A percentile compares a stretch with the other conserved stretches of the same genome.
Evolutionary conservation across 306 rosid species (phyloP).

Genomic region (Dryas drummondii): DNA sequence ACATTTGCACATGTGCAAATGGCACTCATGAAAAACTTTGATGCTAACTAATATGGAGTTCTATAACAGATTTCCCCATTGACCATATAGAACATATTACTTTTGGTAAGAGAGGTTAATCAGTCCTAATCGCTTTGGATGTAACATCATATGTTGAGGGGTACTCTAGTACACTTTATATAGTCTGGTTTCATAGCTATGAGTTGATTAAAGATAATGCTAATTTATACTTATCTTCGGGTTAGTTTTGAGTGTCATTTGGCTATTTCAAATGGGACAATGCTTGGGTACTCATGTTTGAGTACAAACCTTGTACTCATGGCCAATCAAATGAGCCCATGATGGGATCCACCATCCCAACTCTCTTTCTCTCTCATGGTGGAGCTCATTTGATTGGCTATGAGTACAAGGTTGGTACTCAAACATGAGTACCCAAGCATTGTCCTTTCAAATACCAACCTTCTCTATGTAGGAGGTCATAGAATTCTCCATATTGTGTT

Average conservation of each 20-base stretch:
- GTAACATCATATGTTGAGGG: neutral
- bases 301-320: too few relatives aligned
- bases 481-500: too few relatives aligned
- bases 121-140: neutral
- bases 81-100: too few relatives aligned
- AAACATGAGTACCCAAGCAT: too few relatives aligned
- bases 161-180: neutral
- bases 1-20: neutral
- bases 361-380: too few relatives aligned
- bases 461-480: neutral
- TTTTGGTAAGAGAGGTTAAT: neutral
- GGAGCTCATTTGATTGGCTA: too few relatives aligned
- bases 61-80: too few relatives aligned
- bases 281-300: too few relatives aligned
- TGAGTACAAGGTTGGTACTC: too few relatives aligned
- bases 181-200: neutral
- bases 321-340: too few relatives aligned
- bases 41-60: neutral
- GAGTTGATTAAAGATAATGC: neutral
- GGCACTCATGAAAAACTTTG: neutral
- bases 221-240: neutral
- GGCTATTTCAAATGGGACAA: neutral
- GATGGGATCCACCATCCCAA: too few relatives aligned
- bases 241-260: neutral
- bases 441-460: neutral